Base-by-base conservation (phyloP, 2,329 filamentous ascomycete species). In the Pyrenochaeta sp. region DNA sequence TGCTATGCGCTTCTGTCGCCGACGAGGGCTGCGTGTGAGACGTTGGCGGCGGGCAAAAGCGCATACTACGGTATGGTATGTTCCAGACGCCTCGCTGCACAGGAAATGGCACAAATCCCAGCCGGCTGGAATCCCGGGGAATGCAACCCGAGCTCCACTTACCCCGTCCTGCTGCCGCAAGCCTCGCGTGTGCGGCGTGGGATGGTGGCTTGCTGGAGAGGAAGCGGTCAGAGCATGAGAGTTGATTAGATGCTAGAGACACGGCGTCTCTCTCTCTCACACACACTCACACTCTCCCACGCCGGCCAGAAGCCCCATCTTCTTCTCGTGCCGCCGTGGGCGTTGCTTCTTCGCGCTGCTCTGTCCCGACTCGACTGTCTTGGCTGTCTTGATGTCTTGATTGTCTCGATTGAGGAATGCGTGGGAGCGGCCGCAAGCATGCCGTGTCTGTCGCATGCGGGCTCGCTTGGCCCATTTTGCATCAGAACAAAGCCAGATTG, bases 141-240 rank as follows among this genome's bases (percentile, higher is more conserved):
- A 61, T 59, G 54, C 51, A 61, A 51, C 48, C 63, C 61, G 63
- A 51, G 54, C 51, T 61, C 61, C 60, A 62, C 61, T 57, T 64
- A 57, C 59, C 61, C 59, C 61, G 64, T 56, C 51, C 52, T 54
- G 37, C 49, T 49, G 55, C 53, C 41, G 53, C 58, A 59, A 58
- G 63, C 63, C 58, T 58, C 64, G 64, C 62, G 65, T 66, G 58
- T 66, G 58, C 60, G 62, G 65, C 23, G 23, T 66, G 58, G 62
- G 62, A 60, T 63, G 58, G 49, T 54, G 53, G 55, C 54, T 51
- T 45, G 17, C 9, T 48, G 48, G 46, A 57, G 61, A 54, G 61
- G 65, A 54, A 62, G 65, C 65, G 65, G 65, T 67, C 65, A 68
- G 62, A 60, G 49, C 55, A 62, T 56, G 51, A 56, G n/a, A n/a